These are phyloP conservation scores for Apiospora kogelbergensis DNA, from an alignment of 2,329 filamentous ascomycete genomes.

Conservation along the genomic window DNA sequence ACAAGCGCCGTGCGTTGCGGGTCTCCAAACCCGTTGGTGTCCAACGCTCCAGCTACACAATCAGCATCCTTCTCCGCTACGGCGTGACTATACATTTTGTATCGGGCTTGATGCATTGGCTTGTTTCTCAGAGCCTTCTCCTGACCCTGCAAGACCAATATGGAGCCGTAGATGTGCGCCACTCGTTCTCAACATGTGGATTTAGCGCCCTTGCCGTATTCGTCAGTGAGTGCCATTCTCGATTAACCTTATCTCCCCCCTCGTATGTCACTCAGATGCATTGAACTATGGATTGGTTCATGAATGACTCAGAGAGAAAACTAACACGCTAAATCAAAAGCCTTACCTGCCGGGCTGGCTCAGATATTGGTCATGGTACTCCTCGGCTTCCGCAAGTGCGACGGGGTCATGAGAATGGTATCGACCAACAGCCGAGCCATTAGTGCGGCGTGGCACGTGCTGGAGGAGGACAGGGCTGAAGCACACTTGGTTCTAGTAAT, in stretches of 20 bases:
- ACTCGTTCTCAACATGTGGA: slow-evolving; percentile 32
- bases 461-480: too few species aligned
- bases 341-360: background rate
- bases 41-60: slow-evolving; percentile 44
- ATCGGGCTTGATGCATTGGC: slow-evolving; percentile 44
- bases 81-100: slow-evolving; percentile 37
- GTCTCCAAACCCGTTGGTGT: slow-evolving; percentile 40
- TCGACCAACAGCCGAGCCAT: too few species aligned
- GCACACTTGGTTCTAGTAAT: too few species aligned
- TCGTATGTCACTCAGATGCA: too few species aligned
- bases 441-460: too few species aligned
- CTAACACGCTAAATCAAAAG: background rate
- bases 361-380: slow-evolving; percentile 18
- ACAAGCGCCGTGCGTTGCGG: slow-evolving; percentile 36
- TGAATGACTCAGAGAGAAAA: background rate
- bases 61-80: slow-evolving; percentile 45
- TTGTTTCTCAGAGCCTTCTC: slow-evolving; percentile 48
- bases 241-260: too few species aligned
- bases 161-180: slow-evolving; percentile 20
- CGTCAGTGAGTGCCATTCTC: slow-evolving; percentile 19
- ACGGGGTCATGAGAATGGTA: slow-evolving; percentile 33
- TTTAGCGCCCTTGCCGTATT: slow-evolving; percentile 31
- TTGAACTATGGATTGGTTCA: too few species aligned
- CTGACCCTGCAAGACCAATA: slow-evolving; percentile 30
- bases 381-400: slow-evolving; percentile 27